Evolutionary conservation across 1,284 basidiomycete genomes (phyloP).

Genomic region (Leccinum fallax): DNA sequence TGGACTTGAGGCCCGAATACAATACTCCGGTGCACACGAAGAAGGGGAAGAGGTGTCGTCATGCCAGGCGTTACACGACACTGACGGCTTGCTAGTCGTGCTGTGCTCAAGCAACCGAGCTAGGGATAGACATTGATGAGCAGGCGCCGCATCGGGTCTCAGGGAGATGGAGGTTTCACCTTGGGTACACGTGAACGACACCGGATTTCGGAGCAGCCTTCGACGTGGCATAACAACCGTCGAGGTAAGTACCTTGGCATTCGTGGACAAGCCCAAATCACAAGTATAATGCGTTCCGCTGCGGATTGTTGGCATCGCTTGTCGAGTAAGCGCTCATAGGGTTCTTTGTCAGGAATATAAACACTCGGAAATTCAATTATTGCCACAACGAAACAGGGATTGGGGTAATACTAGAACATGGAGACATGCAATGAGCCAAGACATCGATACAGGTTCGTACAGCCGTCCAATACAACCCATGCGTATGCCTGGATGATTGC

Average conservation of each 20-base stretch:
- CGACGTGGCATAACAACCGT: background rate
- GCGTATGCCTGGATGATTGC: conserved; percentile 23
- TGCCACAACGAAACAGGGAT: conserved; percentile 19
- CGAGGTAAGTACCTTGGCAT: background rate
- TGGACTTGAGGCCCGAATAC: background rate
- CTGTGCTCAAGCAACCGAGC: background rate
- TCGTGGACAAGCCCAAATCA: background rate
- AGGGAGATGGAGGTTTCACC: background rate
- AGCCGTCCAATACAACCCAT: conserved; percentile 36
- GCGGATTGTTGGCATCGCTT: background rate
- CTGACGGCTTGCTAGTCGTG: background rate
- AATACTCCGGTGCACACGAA: background rate
- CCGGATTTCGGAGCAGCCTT: background rate
- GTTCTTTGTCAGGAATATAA: conserved; percentile 8
- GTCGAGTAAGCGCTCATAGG: background rate
- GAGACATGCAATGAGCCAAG: conserved; percentile 34
- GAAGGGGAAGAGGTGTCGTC: background rate
- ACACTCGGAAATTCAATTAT: conserved; percentile 24
- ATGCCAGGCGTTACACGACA: background rate
- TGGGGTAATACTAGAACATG: conserved; percentile 37
- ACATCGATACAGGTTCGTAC: conserved; percentile 39
- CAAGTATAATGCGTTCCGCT: background rate
- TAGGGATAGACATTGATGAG: background rate
- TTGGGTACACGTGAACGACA: background rate
- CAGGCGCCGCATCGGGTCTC: background rate